Percentiles rank a stretch among this genome's conserved stretches.
Conservation (phyloP, 2,329 filamentous ascomycete species). For the Sclerotiophoma versabilis region DNA sequence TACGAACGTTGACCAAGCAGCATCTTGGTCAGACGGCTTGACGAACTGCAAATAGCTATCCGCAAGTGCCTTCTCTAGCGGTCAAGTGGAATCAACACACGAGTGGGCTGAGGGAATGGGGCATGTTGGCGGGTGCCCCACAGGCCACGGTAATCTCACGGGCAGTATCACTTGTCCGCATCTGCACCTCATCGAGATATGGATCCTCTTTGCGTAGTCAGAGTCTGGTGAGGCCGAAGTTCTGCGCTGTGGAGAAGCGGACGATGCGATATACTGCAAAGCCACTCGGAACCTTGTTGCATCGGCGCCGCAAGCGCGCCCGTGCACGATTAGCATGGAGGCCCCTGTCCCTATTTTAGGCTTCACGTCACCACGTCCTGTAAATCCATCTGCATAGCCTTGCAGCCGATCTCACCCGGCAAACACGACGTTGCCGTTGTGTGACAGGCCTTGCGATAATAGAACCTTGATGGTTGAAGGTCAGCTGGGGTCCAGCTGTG, state of each 20-base stretch:
- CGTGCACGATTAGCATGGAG: conserved; percentile 10
- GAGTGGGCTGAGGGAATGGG: conserved; percentile 27
- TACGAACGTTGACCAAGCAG: conserved; percentile 18
- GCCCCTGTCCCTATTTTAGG: conserved; percentile 2
- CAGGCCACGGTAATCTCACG: conserved; percentile 25
- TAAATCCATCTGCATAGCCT: conserved; percentile 9
- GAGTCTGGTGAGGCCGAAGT: conserved; percentile 10
- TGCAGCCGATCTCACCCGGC: conserved; percentile 14
- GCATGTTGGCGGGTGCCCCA: conserved; percentile 21
- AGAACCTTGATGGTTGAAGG: neutral
- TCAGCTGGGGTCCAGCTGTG: neutral
- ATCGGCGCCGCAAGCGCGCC: conserved; percentile 1
- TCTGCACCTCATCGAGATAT: conserved; percentile 21
- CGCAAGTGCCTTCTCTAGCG: conserved; percentile 20
- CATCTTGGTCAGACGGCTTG: conserved; percentile 24
- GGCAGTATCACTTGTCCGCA: conserved; percentile 15
- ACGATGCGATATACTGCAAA: conserved; percentile 1
- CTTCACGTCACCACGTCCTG: conserved; percentile 16
- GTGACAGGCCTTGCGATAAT: conserved; percentile 10
- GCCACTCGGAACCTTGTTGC: conserved; percentile 13
- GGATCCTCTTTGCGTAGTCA: conserved; percentile 1
- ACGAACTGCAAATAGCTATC: conserved; percentile 28
- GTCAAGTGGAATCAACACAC: conserved; percentile 17
- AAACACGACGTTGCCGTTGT: conserved; percentile 8
- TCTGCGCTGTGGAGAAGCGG: conserved; percentile 11